Evolutionary conservation across 2,329 filamentous ascomycete genomes (phyloP).

Genomic region (Pestalotiopsis sp.): DNA sequence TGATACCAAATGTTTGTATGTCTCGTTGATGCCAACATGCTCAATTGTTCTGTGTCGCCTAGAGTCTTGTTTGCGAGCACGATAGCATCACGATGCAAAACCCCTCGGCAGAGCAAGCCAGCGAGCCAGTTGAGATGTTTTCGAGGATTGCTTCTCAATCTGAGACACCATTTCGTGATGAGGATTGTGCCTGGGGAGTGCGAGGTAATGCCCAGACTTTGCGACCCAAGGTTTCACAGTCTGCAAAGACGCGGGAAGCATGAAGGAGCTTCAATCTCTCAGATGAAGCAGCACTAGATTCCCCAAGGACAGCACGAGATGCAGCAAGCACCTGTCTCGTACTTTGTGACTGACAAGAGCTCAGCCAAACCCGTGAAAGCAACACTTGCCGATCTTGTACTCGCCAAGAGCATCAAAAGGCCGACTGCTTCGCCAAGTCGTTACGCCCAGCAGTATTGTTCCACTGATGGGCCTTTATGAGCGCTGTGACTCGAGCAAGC

Average conservation of each 20-base stretch:
- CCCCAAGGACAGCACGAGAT: background rate
- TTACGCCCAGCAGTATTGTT: conserved; percentile 21
- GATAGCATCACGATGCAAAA: background rate
- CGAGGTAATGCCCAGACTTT: background rate
- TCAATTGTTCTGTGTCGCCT: background rate
- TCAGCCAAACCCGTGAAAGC: background rate
- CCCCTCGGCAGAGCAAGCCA: background rate
- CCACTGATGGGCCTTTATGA: conserved; percentile 13
- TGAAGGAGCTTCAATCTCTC: background rate
- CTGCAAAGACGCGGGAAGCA: background rate
- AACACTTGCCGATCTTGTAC: conserved; percentile 24
- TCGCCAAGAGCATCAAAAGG: conserved; percentile 30
- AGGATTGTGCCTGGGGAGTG: background rate
- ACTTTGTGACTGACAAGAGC: background rate
- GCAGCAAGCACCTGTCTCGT: background rate
- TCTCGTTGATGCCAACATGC: background rate
- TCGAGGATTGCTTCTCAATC: background rate
- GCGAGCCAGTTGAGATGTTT: background rate
- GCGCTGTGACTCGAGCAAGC: conserved; percentile 17
- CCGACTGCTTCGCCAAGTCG: conserved; percentile 27
- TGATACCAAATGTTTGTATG: background rate
- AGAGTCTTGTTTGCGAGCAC: background rate
- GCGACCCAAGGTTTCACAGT: background rate
- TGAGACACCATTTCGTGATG: background rate
- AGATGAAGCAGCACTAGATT: background rate